Evolutionary conservation across 2,329 filamentous ascomycete species (phyloP).

Genomic region (Colletotrichum cuscutae): DNA sequence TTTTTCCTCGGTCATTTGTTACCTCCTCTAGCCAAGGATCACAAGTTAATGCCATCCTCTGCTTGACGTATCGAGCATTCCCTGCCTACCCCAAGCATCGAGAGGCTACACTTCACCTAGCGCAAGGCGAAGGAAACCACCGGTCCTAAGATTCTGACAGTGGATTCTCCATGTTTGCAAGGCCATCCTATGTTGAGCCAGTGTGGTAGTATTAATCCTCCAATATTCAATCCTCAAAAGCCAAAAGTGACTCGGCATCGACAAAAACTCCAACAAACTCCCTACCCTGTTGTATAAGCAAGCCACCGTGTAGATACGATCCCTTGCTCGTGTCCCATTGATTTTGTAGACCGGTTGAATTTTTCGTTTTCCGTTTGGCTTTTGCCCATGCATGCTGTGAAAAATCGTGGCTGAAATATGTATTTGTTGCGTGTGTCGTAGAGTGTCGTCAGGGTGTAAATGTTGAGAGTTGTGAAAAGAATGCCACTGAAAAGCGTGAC

Average conservation of each 20-base stretch:
- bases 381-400: slow-evolving; percentile 32
- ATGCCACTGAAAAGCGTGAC: slow-evolving; percentile 11
- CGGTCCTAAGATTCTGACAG: not conserved
- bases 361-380: slow-evolving; percentile 32
- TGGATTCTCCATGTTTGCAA: not conserved
- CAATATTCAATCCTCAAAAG: not conserved
- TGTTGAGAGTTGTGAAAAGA: slow-evolving; percentile 18
- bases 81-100: not conserved
- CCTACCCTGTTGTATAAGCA: slow-evolving; percentile 30
- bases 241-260: not conserved
- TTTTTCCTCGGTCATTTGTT: not conserved
- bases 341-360: slow-evolving; percentile 32
- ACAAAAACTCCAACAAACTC: slow-evolving; percentile 29
- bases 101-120: not conserved
- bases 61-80: not conserved
- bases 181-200: not conserved
- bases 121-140: not conserved
- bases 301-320: slow-evolving; percentile 29
- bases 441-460: slow-evolving; percentile 32
- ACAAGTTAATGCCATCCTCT: not conserved
- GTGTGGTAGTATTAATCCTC: slow-evolving; percentile 23
- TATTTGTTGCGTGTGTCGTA: slow-evolving; percentile 7
- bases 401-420: slow-evolving; percentile 30
- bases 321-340: slow-evolving; percentile 26
- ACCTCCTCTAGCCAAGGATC: not conserved